Conservation (phyloP, 352 stramenopile species). For the Pythium monospermum region DNA sequence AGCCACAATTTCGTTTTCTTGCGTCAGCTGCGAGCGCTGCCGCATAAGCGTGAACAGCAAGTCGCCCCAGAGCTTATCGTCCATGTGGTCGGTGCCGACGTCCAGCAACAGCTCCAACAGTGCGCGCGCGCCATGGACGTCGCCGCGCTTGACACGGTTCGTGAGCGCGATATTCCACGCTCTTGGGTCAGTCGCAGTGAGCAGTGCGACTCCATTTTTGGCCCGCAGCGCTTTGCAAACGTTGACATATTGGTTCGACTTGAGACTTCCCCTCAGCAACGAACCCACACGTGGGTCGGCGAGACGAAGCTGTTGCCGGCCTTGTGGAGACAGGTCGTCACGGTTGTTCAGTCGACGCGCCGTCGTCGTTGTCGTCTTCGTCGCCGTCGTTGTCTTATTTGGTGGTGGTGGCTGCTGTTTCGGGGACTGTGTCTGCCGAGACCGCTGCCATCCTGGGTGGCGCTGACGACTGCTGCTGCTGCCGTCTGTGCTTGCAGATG, state of each 20-base stretch:
- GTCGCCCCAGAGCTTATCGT: slow-evolving; percentile 58
- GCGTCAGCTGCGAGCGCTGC: slow-evolving; percentile 28
- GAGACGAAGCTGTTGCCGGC: slow-evolving; percentile 19
- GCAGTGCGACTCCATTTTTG: slow-evolving; percentile 37
- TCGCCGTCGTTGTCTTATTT: no score
- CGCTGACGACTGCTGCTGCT: no score
- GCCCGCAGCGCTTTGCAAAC: slow-evolving; percentile 29
- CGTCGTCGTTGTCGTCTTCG: no score
- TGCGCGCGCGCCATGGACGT: slow-evolving; percentile 40
- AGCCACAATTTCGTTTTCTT: slow-evolving; percentile 26
- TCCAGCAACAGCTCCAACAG: slow-evolving; percentile 45
- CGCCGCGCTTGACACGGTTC: slow-evolving; percentile 36
- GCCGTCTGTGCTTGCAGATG: no score
- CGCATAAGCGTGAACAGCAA: slow-evolving; percentile 71
- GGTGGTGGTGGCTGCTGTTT: no score
- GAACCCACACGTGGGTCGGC: slow-evolving; percentile 29
- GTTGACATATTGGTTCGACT: slow-evolving; percentile 26
- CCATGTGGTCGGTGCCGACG: slow-evolving; percentile 45
- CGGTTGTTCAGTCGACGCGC: no score
- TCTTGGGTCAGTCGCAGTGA: slow-evolving; percentile 42
- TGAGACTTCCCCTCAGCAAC: slow-evolving; percentile 32
- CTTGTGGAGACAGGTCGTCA: no score
- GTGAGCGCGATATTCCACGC: slow-evolving; percentile 60
- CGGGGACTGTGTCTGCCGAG: no score
- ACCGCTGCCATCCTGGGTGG: no score